These are phyloP conservation scores for Hygrophorus russula DNA, from an alignment of 768 basidiomycete species.

Conservation along the genomic window DNA sequence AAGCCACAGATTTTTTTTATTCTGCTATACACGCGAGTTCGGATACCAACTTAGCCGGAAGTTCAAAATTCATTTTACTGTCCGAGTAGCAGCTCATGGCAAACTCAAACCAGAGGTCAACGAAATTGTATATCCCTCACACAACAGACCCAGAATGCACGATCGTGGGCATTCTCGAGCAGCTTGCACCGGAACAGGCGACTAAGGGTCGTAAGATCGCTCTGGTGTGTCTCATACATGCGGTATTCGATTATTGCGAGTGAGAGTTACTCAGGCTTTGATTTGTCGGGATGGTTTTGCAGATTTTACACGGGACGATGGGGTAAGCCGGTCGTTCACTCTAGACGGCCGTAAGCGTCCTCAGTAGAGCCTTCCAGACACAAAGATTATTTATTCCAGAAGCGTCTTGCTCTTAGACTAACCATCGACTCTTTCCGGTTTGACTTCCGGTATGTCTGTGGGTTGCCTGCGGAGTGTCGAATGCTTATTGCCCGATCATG, in stretches of 20 bases:
- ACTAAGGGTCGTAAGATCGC: conserved; percentile 53
- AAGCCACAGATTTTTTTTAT: too few species aligned
- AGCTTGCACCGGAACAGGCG: conserved; percentile 34
- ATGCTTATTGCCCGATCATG: conserved; percentile 2
- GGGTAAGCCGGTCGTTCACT: conserved; percentile 32
- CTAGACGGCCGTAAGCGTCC: conserved; percentile 1
- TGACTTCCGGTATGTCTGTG: conserved; percentile 62
- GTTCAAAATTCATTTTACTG: too few species aligned
- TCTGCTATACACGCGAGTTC: too few species aligned
- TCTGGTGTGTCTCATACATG: conserved; percentile 33
- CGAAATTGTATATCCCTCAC: conserved; percentile 44
- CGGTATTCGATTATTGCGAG: conserved; percentile 3
- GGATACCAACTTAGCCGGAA: too few species aligned
- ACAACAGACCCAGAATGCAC: conserved; percentile 26
- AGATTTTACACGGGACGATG: conserved; percentile 75
- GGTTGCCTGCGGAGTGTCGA: background rate
- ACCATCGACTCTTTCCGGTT: conserved; percentile 79
- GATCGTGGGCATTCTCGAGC: conserved; percentile 54
- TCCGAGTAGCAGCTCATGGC: too few species aligned
- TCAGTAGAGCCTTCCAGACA: conserved; percentile 36
- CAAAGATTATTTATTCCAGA: conserved; percentile 78
- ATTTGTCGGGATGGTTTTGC: conserved; percentile 1
- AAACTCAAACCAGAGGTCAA: conserved; percentile 9
- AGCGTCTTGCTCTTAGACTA: conserved; percentile 49
- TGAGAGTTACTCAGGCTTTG: conserved; percentile 2